A percentile compares a stretch with the other conserved stretches of the same genome.
Evolutionary conservation across 495 filamentous ascomycete species (phyloP).

Genomic region (Penicillium soppii): DNA sequence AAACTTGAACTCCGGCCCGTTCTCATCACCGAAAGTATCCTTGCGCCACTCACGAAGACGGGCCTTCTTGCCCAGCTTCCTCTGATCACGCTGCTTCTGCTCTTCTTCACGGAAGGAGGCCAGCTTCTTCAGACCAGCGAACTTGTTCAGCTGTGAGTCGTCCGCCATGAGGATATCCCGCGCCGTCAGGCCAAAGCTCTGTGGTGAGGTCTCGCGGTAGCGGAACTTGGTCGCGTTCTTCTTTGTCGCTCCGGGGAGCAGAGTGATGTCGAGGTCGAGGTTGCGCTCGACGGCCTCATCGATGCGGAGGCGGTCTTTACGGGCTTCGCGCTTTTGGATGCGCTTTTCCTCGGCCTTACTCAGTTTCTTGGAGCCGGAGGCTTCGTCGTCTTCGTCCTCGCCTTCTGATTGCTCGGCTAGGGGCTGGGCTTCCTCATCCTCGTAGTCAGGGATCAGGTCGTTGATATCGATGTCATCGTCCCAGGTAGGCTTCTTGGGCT

Average conservation of each 20-base stretch:
- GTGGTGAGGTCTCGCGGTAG: conserved; percentile 91
- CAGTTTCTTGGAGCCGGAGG: conserved; percentile 50
- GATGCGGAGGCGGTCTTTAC: conserved; percentile 76
- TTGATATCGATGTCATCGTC: conserved; percentile 96
- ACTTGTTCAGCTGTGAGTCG: conserved; percentile 84
- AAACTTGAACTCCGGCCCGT: conserved; percentile 52
- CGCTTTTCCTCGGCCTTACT: conserved; percentile 64
- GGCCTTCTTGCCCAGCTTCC: conserved; percentile 86
- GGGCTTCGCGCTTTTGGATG: conserved; percentile 70
- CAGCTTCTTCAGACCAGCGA: conserved; percentile 90
- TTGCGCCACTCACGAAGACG: conserved; percentile 85
- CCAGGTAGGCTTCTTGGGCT: conserved; percentile 88
- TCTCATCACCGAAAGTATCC: conserved; percentile 81
- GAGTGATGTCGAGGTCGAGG: conserved; percentile 66
- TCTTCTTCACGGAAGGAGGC: conserved; percentile 83
- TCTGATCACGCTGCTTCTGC: conserved; percentile 85
- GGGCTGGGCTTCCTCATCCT: conserved; percentile 58
- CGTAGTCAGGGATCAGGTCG: conserved; percentile 85
- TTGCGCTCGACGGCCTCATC: conserved; percentile 84
- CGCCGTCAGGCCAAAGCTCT: conserved; percentile 82
- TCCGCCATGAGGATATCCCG: conserved; percentile 89
- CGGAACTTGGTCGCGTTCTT: conserved; percentile 64
- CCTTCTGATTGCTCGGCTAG: conserved; percentile 54
- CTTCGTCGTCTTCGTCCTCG: conserved; percentile 49
- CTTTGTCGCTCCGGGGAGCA: conserved; percentile 55